phyloP scores from a whole-genome alignment of 139 green algal genomes.

The Eudorina sp. region DNA sequence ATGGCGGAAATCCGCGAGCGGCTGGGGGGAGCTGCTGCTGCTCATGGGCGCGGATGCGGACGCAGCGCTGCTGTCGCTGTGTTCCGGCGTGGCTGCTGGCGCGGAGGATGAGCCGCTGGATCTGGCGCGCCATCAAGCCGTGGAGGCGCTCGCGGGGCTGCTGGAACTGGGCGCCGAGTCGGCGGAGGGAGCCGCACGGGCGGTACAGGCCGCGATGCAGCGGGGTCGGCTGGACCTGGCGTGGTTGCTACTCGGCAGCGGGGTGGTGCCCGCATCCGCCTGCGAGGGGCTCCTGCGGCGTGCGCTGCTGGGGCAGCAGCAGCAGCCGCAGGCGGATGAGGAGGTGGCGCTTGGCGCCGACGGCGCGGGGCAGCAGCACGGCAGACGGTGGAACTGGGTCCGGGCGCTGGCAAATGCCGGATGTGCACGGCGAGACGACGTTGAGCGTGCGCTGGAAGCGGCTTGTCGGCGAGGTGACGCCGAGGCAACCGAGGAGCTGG shows the following conservation, averaged over 20 bases:
- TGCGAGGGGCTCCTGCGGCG: constrained; percentile 7
- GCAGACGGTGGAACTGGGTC: neutral
- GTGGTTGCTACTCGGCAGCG: neutral
- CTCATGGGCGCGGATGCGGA: neutral
- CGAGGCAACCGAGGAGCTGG: constrained; percentile 7
- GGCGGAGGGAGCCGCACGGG: neutral
- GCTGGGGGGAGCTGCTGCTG: neutral
- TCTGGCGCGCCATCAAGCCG: too few species aligned
- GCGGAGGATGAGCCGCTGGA: neutral
- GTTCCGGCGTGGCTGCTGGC: neutral
- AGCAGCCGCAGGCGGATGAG: neutral
- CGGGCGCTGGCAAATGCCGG: neutral
- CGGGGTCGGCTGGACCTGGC: neutral
- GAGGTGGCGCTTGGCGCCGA: neutral
- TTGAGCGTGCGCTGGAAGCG: neutral
- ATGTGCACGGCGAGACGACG: neutral
- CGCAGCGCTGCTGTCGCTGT: neutral
- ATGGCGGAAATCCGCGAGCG: too few species aligned
- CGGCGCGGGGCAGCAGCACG: neutral
- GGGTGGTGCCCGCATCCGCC: neutral
- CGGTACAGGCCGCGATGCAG: neutral
- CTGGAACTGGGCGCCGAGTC: neutral
- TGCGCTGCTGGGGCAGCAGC: neutral
- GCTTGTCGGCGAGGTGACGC: neutral
- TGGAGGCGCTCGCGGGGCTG: neutral